Percentiles rank a stretch among this genome's conserved stretches.
Conservation (phyloP, 1,139 yeast species). For the Lodderomyces pseudojiufengensis region DNA sequence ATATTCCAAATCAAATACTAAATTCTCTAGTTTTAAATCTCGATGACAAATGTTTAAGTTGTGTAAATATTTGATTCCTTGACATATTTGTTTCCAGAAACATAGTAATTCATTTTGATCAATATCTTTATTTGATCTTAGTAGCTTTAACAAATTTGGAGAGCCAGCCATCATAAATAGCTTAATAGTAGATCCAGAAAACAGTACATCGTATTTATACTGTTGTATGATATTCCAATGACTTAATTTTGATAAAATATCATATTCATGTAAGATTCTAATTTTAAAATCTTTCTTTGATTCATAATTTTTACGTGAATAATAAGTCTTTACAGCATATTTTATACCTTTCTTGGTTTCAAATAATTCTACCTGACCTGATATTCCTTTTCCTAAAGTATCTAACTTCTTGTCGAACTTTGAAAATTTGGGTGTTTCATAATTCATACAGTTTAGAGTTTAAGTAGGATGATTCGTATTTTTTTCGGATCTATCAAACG, state of each 20-base stretch:
- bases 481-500: not conserved
- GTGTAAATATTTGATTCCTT: conserved; percentile 35
- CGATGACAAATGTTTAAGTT: conserved; percentile 32
- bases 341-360: conserved; percentile 15
- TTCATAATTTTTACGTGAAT: conserved; percentile 24
- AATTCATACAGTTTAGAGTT: not conserved
- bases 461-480: not conserved
- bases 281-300: conserved; percentile 10
- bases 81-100: conserved; percentile 32
- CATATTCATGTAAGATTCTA: conserved; percentile 38
- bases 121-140: conserved; percentile 12
- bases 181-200: conserved; percentile 19
- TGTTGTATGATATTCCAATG: conserved; percentile 37
- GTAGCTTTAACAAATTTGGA: conserved; percentile 17
- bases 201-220: conserved; percentile 21
- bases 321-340: conserved; percentile 43
- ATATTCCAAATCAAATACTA: conserved; percentile 24
- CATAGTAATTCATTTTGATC: conserved; percentile 22
- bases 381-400: conserved; percentile 28
- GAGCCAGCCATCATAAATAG: conserved; percentile 35
- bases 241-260: conserved; percentile 21
- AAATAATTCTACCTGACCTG: conserved; percentile 40
- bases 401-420: conserved; percentile 8
- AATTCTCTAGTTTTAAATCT: conserved; percentile 40
- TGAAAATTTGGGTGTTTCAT: conserved; percentile 8